phyloP scores from a whole-genome alignment of 805 yeast genomes.

The Candida quercuum region DNA sequence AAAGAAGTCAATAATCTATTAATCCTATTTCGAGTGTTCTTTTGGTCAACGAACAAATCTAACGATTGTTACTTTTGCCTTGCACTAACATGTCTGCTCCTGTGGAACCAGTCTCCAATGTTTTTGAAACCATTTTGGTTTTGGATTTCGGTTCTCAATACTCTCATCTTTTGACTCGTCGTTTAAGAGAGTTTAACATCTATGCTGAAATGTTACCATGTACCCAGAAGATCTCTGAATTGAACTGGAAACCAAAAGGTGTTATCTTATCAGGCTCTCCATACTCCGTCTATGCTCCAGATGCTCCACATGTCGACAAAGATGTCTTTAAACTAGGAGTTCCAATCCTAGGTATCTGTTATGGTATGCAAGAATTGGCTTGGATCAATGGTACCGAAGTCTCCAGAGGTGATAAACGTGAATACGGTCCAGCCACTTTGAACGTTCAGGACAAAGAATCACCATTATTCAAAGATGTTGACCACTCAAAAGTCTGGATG shows the following conservation, averaged over 20 bases:
- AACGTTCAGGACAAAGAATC: conserved; percentile 62
- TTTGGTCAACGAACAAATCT: no score
- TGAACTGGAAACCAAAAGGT: conserved; percentile 94
- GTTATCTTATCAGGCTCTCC: conserved; percentile 96
- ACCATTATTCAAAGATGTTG: conserved; percentile 81
- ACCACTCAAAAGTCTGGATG: conserved; percentile 98
- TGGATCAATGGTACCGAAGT: conserved; percentile 93
- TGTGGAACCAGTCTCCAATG: conserved; percentile 63
- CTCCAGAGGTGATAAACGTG: conserved; percentile 94
- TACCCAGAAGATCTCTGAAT: conserved; percentile 91
- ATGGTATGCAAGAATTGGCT: conserved; percentile 98
- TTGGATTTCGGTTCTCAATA: conserved; percentile 98
- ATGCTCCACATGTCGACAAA: conserved; percentile 96
- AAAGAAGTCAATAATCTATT: not conserved
- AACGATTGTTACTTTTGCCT: no score
- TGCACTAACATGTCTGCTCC: conserved; percentile 23
- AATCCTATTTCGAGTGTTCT: no score
- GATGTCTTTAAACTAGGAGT: conserved; percentile 86
- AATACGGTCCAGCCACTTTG: conserved; percentile 94
- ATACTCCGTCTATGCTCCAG: conserved; percentile 92
- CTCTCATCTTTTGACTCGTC: conserved; percentile 93
- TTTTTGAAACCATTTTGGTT: conserved; percentile 95
- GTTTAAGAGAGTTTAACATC: conserved; percentile 95
- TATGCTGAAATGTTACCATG: conserved; percentile 99
- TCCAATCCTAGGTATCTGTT: conserved; percentile 96